Percentiles rank a stretch among this genome's conserved stretches.
Evolutionary conservation across 1,139 yeast genomes (phyloP).

Genomic region (Hyphopichia buzzinii): DNA sequence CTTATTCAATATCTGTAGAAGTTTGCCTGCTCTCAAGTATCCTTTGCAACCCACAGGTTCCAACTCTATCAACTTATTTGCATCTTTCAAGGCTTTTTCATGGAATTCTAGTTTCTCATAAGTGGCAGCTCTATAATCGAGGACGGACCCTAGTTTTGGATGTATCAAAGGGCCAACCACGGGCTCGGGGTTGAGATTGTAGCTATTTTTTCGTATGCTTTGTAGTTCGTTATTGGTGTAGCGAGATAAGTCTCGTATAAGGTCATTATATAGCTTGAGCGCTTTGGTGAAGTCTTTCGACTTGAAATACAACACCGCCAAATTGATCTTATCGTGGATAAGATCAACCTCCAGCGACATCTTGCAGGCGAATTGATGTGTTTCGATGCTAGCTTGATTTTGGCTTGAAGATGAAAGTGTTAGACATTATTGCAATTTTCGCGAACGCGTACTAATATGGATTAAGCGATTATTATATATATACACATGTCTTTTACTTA

Average conservation of each 20-base stretch:
- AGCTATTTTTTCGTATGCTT: constrained; percentile 16
- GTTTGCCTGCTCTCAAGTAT: constrained; percentile 53
- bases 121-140: constrained; percentile 59
- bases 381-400: too few species aligned
- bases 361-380: too few species aligned
- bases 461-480: too few species aligned
- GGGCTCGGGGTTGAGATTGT: constrained; percentile 23
- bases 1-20: constrained; percentile 28
- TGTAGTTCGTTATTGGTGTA: constrained; percentile 14
- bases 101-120: constrained; percentile 47
- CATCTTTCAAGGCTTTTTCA: constrained; percentile 45
- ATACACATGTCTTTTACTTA: too few species aligned
- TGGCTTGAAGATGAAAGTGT: too few species aligned
- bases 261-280: constrained; percentile 20
- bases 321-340: constrained; percentile 26
- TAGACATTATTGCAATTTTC: too few species aligned
- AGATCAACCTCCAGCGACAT: constrained; percentile 10
- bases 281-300: constrained; percentile 28
- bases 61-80: constrained; percentile 34
- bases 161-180: constrained; percentile 26
- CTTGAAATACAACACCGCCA: constrained; percentile 35
- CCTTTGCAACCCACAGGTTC: constrained; percentile 63
- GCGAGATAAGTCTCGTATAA: constrained; percentile 16
- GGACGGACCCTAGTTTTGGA: constrained; percentile 27
- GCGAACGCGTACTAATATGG: too few species aligned